Evolutionary conservation across 257 asterid genomes (phyloP), one percentile per base, ranked within the genome.

Genomic region (Plantago ovata): DNA sequence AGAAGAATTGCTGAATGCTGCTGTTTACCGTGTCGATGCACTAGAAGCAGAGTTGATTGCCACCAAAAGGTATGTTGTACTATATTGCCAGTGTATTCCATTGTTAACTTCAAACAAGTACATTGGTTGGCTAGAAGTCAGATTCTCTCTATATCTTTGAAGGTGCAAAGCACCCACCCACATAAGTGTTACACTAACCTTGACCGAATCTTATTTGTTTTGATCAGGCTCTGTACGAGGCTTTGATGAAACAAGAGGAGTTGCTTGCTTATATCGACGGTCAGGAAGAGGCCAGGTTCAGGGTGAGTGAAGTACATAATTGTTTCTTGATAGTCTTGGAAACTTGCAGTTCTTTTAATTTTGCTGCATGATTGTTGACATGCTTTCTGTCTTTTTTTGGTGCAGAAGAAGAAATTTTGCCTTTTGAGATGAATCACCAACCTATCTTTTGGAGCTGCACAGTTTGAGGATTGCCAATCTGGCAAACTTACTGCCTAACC

Each of bases 11-110:
- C 76, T 87, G 56, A 79, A 87, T 72, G 89, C 88, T 70, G 96
- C 96, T 67, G 84, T 84, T 67, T 82, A 79, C 69, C 84, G 96
- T n/a, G 93, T 87, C 46, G 92, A 87, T 71, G 95, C 83, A 62
- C 69, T 87, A 22, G 96, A 87, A 77, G 93, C 94, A 40, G 89
- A 87, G 80, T 72, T 87, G 65, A 84, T 85, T 75, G 81, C 96
- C 41, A 85, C 96, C 60, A 82, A 87, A 85, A 80, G 93, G 96
- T 85, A 70, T 36, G 10, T 24, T 58, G 51, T 47, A 9, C 56
- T 19, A 12, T 54, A 45, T 20, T 22, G 33, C 21, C 36, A 28
- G 36, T 22, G 5, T 6, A 46, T 32, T 42, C 7, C 49, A 13
- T 54, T 49, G 49, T 63, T 48, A 33, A 40, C 7, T 8, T 0